Conservation (phyloP, 768 basidiomycete genomes). For the Leccinum barrowsii region DNA sequence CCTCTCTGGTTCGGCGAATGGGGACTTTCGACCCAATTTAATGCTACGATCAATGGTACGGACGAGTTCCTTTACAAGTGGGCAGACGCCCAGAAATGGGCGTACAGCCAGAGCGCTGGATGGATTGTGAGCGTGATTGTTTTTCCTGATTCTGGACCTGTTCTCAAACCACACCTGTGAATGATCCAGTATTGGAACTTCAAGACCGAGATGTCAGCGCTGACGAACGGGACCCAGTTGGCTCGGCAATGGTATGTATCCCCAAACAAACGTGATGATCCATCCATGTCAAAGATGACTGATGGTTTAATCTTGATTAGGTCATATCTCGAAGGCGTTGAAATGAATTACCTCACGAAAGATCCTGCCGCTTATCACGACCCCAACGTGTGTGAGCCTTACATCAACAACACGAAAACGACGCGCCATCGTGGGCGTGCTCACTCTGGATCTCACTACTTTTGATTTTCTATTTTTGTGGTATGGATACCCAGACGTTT, state of each 20-base stretch:
- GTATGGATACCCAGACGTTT: neutral
- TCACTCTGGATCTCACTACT: neutral
- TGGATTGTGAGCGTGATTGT: conserved; percentile 53
- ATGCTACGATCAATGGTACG: conserved; percentile 55
- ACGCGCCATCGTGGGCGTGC: neutral
- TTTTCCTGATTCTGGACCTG: neutral
- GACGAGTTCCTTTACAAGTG: conserved; percentile 60
- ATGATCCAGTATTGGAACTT: neutral
- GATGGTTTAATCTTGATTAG: conserved; percentile 31
- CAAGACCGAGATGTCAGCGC: neutral
- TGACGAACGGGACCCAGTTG: neutral
- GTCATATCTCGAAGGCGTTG: conserved; percentile 66
- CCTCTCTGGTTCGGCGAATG: conserved; percentile 61
- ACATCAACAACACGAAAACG: conserved; percentile 25
- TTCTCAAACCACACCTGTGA: neutral
- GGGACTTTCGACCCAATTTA: conserved; percentile 62
- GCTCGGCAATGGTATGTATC: neutral
- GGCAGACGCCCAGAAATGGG: conserved; percentile 74
- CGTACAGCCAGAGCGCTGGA: conserved; percentile 56
- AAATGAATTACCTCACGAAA: conserved; percentile 55
- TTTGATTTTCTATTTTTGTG: neutral
- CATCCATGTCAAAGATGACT: neutral
- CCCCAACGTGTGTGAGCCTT: conserved; percentile 61
- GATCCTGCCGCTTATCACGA: conserved; percentile 57
- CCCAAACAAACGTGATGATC: neutral